Evolutionary conservation across 169 alveolate genomes (phyloP), one percentile per base, ranked within the genome.

Genomic region (Miamiensis avidus): DNA sequence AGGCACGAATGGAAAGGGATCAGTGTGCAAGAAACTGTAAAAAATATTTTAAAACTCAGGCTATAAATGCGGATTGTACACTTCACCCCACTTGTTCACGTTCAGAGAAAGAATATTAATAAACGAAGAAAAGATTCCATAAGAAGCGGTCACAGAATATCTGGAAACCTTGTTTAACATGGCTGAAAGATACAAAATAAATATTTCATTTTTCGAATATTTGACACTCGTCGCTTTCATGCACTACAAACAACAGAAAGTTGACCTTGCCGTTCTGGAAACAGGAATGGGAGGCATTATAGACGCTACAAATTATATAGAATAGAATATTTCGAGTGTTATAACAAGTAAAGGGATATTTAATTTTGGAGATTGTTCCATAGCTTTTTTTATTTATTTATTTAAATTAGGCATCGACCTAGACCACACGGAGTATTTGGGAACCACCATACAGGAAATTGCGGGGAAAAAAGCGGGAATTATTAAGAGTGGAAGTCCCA

Each of bases 1-100:
- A 25, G 99, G 99, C 4, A 95, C 99, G 1, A 96, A 96, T 89
- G 99, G 99, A 65, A 97, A 97, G 89, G 98, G 98, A 0, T 94
- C 98, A 27, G 98, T 96, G 25, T 81, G 96, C 27, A 65, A 84
- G 75, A 95, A 95, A 89, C 89, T 94, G 32, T 92, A 96, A 64
- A 49, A 88, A 69, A 82, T 87, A 75, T 84, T 97, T 25, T 77
- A 90, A 72, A 29, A 78, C 28, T 76, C 93, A 72, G 98, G 98
- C 32, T 91, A 85, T 76, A 94, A 84, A 69, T 94, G 91, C 20
- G 99, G 99, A 0, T 74, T 97, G 30, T 97, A 86, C 91, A 93
- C 96, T 0, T 96, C 99, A 32, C 99, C 99, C 31, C 99, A 98
- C 86, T 79, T 98, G 20, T 89, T 91, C 74, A 82, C 93, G 31